Evolutionary conservation across 148 eudicot genomes (phyloP).

Genomic region (Pharnaceum exiguum): DNA sequence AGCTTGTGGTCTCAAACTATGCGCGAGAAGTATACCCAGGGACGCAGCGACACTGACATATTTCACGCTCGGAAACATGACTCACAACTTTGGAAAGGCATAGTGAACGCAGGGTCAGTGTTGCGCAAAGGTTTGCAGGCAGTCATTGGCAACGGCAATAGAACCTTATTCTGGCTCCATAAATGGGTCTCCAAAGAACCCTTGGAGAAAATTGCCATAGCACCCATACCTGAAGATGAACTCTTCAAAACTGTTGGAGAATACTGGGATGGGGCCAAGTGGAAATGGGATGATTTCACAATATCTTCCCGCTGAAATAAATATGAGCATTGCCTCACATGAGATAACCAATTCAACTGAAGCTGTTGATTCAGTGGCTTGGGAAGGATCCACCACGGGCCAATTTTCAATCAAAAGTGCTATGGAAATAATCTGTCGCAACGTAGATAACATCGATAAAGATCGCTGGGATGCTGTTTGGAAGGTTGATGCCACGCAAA

Average conservation of each 20-base stretch:
- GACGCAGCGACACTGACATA: not conserved
- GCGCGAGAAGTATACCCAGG: not conserved
- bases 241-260: too few species aligned
- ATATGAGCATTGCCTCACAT: too few species aligned
- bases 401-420: too few species aligned
- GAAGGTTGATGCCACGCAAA: not conserved
- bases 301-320: too few species aligned
- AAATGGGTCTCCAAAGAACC: not conserved
- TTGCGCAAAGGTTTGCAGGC: not conserved
- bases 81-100: not conserved
- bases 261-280: too few species aligned
- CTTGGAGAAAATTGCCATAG: not conserved
- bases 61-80: not conserved
- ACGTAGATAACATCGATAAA: too few species aligned
- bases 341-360: too few species aligned
- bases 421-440: too few species aligned
- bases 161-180: not conserved
- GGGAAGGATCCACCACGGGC: too few species aligned
- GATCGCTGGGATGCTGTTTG: not conserved
- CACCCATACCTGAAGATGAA: too few species aligned
- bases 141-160: not conserved
- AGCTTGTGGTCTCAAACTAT: not conserved
- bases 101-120: not conserved
- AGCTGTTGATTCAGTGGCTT: too few species aligned
- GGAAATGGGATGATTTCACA: too few species aligned